These are phyloP conservation scores for Centrapalus pauciflorus DNA, from an alignment of 129 eudicot genomes.

Conservation along the genomic window DNA sequence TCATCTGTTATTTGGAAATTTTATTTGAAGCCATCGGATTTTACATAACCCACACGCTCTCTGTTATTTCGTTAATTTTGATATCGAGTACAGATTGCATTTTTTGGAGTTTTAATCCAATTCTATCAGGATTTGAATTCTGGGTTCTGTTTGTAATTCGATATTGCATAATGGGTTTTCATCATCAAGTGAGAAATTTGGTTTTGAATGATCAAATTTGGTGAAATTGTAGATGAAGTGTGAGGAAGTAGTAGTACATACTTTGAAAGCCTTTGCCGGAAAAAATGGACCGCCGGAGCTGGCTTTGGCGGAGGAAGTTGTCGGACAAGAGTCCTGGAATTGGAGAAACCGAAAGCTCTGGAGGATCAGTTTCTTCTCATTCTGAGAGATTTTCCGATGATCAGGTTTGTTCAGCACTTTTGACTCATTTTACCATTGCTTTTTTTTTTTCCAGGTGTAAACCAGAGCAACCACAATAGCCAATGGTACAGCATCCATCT, in stretches of 20 bases:
- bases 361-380: conserved; percentile 19
- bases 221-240: conserved; percentile 27
- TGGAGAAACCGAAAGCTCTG: conserved; percentile 35
- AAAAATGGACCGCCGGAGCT: conserved; percentile 42
- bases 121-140: neutral
- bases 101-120: neutral
- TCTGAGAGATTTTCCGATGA: conserved; percentile 34
- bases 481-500: neutral
- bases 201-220: conserved; percentile 22
- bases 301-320: conserved; percentile 38
- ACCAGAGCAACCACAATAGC: neutral
- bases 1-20: neutral
- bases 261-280: neutral
- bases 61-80: conserved; percentile 11
- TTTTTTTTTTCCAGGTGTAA: conserved; percentile 1
- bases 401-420: conserved; percentile 23
- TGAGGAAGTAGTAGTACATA: conserved; percentile 9
- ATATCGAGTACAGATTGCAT: conserved; percentile 1
- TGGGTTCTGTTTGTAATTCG: conserved; percentile 17
- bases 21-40: conserved; percentile 6
- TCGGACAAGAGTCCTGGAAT: conserved; percentile 28
- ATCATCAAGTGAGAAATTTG: conserved; percentile 1
- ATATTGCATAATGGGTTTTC: conserved; percentile 14
- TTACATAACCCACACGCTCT: conserved; percentile 8
- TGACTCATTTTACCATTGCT: neutral